phyloP scores from a whole-genome alignment of 805 yeast genomes.

The Jamesozyma hellenica region DNA sequence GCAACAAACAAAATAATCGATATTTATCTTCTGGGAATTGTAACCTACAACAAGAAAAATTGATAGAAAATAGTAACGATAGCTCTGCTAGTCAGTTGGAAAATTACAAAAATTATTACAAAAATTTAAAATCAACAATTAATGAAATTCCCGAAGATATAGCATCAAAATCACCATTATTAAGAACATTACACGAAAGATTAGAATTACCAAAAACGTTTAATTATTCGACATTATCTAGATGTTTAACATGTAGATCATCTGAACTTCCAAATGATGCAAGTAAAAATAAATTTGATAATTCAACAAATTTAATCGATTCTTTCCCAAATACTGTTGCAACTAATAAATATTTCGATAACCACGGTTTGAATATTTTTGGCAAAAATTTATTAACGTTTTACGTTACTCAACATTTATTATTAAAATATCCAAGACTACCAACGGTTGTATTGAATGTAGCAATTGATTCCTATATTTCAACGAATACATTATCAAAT shows the following conservation, averaged over 20 bases:
- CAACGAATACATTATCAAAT: constrained; percentile 51
- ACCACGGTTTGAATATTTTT: constrained; percentile 68
- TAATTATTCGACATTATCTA: constrained; percentile 60
- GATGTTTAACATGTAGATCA: constrained; percentile 59
- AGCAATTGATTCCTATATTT: constrained; percentile 67
- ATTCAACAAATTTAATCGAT: constrained; percentile 1
- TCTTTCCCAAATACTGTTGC: constrained; percentile 21
- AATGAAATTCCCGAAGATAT: constrained; percentile 35
- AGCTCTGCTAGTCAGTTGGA: no score
- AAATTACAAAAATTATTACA: constrained; percentile 20
- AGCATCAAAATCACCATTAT: constrained; percentile 54
- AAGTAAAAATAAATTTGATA: not conserved
- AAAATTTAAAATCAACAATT: constrained; percentile 11
- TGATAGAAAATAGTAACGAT: no score
- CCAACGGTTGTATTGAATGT: constrained; percentile 71
- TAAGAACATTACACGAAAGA: constrained; percentile 71
- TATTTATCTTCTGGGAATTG: not conserved
- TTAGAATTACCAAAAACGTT: constrained; percentile 50
- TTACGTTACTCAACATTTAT: constrained; percentile 63
- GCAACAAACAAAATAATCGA: not conserved
- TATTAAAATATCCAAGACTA: constrained; percentile 76
- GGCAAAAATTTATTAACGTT: constrained; percentile 72
- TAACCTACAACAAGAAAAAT: no score
- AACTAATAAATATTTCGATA: constrained; percentile 48
- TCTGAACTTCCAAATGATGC: constrained; percentile 20